Evolutionary conservation across 805 yeast species (phyloP).

Genomic region (Saccharomyces kudriavzevii): DNA sequence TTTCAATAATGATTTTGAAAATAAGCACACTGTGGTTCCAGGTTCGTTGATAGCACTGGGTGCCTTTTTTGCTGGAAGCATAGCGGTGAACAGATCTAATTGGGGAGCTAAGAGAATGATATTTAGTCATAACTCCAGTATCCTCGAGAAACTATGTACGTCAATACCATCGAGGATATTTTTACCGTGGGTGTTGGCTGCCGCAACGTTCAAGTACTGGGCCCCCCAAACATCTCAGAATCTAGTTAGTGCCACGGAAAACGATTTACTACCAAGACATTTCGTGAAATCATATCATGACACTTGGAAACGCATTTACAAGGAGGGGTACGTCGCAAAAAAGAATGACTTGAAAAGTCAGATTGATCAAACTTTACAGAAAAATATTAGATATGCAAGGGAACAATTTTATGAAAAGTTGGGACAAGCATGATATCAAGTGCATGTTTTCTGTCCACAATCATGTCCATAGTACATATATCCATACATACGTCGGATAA

Average conservation of each 20-base stretch:
- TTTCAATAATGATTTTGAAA: constrained; percentile 20
- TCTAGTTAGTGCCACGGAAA: constrained; percentile 8
- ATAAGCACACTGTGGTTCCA: constrained; percentile 19
- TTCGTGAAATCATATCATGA: constrained; percentile 8
- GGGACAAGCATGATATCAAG: constrained; percentile 19
- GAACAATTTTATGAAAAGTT: constrained; percentile 35
- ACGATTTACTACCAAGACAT: constrained; percentile 16
- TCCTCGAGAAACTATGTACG: constrained; percentile 12
- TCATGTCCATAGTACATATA: not conserved
- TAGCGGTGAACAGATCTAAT: constrained; percentile 19
- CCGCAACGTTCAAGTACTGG: constrained; percentile 14
- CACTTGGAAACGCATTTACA: constrained; percentile 7
- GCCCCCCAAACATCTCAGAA: constrained; percentile 24
- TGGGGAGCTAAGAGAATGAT: constrained; percentile 16
- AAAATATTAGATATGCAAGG: constrained; percentile 20
- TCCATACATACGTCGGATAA: not conserved
- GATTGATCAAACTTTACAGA: constrained; percentile 10
- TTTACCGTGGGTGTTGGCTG: constrained; percentile 19
- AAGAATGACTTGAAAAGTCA: constrained; percentile 2
- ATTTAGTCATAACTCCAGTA: constrained; percentile 8
- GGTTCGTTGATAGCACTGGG: constrained; percentile 21
- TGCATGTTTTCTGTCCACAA: constrained; percentile 1
- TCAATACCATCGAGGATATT: constrained; percentile 20
- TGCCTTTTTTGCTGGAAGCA: constrained; percentile 24
- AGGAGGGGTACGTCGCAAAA: constrained; percentile 5